phyloP scores from a whole-genome alignment of 305 asterid genomes.

The Solanum hybrid region DNA sequence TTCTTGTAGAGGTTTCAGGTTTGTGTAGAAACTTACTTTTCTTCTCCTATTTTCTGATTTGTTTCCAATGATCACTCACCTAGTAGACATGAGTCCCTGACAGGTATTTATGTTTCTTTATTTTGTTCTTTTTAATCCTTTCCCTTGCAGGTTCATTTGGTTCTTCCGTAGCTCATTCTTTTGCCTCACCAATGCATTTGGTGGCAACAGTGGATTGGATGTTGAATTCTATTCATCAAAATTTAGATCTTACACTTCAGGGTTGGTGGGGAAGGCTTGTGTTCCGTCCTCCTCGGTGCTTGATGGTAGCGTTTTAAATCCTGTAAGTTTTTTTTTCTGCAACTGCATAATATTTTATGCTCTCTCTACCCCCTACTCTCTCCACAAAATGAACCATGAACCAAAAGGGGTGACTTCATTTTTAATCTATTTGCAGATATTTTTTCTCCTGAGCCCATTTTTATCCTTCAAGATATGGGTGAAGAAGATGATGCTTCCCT shows the following conservation, averaged over 20 bases:
- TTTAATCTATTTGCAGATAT: conserved; percentile 16
- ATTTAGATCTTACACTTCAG: conserved; percentile 19
- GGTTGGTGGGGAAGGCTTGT: conserved; percentile 58
- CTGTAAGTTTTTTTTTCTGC: conserved; percentile 23
- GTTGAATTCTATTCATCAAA: conserved; percentile 16
- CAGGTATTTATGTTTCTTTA: background rate
- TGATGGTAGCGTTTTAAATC: conserved; percentile 17
- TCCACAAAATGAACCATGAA: background rate
- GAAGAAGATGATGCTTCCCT: conserved; percentile 1
- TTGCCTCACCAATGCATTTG: conserved; percentile 1
- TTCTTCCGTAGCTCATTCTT: conserved; percentile 5
- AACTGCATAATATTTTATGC: background rate
- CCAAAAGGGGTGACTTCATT: background rate
- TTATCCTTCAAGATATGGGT: conserved; percentile 7
- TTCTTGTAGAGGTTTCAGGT: background rate
- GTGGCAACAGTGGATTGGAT: conserved; percentile 14
- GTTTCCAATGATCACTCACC: conserved; percentile 7
- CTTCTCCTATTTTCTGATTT: background rate
- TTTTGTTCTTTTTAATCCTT: background rate
- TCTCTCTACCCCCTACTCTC: background rate
- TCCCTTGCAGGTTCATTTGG: background rate
- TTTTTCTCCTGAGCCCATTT: conserved; percentile 21
- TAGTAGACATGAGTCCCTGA: background rate
- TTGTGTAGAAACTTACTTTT: background rate
- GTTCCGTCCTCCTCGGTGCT: conserved; percentile 26